A percentile compares a stretch with the other conserved stretches of the same genome.
Evolutionary conservation across 352 stramenopile genomes (phyloP).

Genomic region (Phytophthora pinifolia): DNA sequence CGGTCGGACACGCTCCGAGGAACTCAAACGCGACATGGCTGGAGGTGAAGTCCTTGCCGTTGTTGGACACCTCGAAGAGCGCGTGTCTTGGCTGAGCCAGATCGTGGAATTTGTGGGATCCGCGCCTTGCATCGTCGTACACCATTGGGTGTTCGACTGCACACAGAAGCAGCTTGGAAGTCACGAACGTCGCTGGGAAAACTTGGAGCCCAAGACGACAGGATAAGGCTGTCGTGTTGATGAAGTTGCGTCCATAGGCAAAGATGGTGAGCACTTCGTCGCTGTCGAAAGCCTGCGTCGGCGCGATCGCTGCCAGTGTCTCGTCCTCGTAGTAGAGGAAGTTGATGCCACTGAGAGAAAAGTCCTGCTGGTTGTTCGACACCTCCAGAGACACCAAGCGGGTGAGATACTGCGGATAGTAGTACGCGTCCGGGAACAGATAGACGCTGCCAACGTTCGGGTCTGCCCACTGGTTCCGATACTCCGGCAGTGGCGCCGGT

Average conservation of each 20-base stretch:
- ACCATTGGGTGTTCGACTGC: conserved; percentile 43
- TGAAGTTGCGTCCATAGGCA: conserved; percentile 75
- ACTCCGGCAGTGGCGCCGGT: conserved; percentile 65
- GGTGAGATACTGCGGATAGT: conserved; percentile 88
- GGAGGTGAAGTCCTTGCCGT: conserved; percentile 92
- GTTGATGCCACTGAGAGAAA: conserved; percentile 86
- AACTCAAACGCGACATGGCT: conserved; percentile 78
- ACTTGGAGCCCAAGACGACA: conserved; percentile 89
- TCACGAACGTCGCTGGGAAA: conserved; percentile 88
- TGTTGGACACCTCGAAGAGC: conserved; percentile 94
- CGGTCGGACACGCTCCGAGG: conserved; percentile 79
- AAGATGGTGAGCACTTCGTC: conserved; percentile 55
- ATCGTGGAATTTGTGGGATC: conserved; percentile 19
- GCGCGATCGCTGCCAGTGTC: conserved; percentile 62
- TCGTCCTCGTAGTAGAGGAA: conserved; percentile 94
- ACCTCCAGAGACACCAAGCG: conserved; percentile 93
- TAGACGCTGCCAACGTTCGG: conserved; percentile 62
- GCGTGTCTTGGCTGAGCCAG: conserved; percentile 34
- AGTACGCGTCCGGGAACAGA: conserved; percentile 80
- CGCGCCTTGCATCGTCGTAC: conserved; percentile 39
- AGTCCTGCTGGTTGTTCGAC: conserved; percentile 96
- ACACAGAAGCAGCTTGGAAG: conserved; percentile 87
- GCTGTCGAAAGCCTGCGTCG: conserved; percentile 51
- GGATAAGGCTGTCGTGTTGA: conserved; percentile 91
- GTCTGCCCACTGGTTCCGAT: conserved; percentile 60